These are phyloP conservation scores for Globisporangium middletonii DNA, from an alignment of 352 stramenopile species.

Conservation along the genomic window DNA sequence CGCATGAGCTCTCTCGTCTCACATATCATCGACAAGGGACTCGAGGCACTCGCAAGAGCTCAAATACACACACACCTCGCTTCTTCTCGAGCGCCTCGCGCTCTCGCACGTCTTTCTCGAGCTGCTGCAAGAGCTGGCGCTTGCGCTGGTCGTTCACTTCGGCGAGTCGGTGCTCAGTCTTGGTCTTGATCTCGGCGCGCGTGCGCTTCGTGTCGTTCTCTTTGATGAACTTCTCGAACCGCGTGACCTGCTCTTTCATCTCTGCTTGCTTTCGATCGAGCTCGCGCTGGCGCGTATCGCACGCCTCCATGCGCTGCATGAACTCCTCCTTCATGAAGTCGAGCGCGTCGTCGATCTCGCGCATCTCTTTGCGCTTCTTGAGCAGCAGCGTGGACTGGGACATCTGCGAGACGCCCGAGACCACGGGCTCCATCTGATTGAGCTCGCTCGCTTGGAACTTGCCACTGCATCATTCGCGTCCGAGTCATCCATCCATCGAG, in stretches of 20 bases:
- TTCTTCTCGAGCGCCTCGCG: slow-evolving; percentile 71
- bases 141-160: slow-evolving; percentile 80
- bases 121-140: slow-evolving; percentile 57
- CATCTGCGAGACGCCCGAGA: slow-evolving; percentile 84
- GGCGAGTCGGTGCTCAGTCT: slow-evolving; percentile 68
- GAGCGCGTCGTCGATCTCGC: slow-evolving; percentile 88
- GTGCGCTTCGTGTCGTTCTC: slow-evolving; percentile 90
- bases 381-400: slow-evolving; percentile 88
- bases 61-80: slow-evolving; percentile 20
- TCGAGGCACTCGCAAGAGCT: background rate
- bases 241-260: slow-evolving; percentile 88
- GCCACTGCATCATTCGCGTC: slow-evolving; percentile 10
- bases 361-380: slow-evolving; percentile 92
- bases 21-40: background rate
- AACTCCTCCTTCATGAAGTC: slow-evolving; percentile 94
- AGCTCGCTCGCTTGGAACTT: slow-evolving; percentile 51
- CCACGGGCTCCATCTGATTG: slow-evolving; percentile 67
- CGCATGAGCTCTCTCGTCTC: background rate
- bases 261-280: slow-evolving; percentile 86
- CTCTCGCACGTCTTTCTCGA: slow-evolving; percentile 67
- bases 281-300: slow-evolving; percentile 69
- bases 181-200: slow-evolving; percentile 84
- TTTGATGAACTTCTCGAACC: slow-evolving; percentile 93
- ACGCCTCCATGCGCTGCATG: slow-evolving; percentile 83
- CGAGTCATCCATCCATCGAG: no score